Percentiles rank a stretch among this genome's conserved stretches.
phyloP scores from a whole-genome alignment of 768 basidiomycete genomes.

The Rhodosporidiobolus sp. region DNA sequence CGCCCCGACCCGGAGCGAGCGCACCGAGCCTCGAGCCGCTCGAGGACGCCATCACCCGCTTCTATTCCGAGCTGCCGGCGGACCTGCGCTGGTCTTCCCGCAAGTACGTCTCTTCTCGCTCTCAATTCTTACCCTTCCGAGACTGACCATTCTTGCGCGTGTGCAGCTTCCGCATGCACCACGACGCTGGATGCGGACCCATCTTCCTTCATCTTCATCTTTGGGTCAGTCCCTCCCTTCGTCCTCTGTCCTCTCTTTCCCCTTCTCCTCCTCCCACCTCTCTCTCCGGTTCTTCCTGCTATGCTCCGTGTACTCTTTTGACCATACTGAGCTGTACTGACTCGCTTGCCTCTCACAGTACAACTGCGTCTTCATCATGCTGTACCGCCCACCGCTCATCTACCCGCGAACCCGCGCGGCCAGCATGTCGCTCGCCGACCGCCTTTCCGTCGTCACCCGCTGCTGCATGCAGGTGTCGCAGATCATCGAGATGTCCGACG shows the following conservation, averaged over 20 bases:
- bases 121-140: neutral
- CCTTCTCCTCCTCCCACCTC: no score
- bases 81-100: slow-evolving; percentile 41
- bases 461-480: slow-evolving; percentile 41
- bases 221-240: slow-evolving; percentile 17
- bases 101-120: slow-evolving; percentile 38
- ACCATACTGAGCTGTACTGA: no score
- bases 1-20: neutral
- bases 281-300: no score
- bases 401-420: slow-evolving; percentile 26
- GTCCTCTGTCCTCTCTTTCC: no score
- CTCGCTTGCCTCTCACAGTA: slow-evolving; percentile 1
- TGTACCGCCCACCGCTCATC: slow-evolving; percentile 9
- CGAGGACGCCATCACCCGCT: slow-evolving; percentile 23
- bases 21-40: neutral
- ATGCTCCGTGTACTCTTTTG: neutral
- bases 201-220: slow-evolving; percentile 43
- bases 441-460: slow-evolving; percentile 23
- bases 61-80: slow-evolving; percentile 39
- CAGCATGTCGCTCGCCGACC: slow-evolving; percentile 18
- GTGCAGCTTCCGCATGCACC: slow-evolving; percentile 36
- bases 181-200: slow-evolving; percentile 35
- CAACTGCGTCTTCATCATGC: slow-evolving; percentile 33
- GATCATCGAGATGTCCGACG: slow-evolving; percentile 43
- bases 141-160: slow-evolving; percentile 1